These are phyloP conservation scores for Xanthoparmelia taractica DNA, from an alignment of 495 filamentous ascomycete species.

Conservation along the genomic window DNA sequence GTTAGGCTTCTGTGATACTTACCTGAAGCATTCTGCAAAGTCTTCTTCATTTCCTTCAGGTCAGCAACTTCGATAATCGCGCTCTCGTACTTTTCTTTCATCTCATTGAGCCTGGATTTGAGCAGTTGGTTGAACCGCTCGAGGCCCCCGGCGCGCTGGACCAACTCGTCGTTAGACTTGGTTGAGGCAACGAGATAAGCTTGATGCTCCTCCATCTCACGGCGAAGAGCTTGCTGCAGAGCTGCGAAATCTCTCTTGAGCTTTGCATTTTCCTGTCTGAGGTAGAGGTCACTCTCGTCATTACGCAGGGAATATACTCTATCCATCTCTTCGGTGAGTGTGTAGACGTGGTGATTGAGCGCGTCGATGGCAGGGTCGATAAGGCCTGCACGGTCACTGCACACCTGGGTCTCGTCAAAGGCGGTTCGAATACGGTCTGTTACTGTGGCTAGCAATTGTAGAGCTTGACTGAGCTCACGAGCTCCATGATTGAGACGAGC, in stretches of 20 bases:
- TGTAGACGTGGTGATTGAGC: neutral
- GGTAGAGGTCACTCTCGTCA: neutral
- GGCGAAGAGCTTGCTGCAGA: neutral
- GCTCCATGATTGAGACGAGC: neutral
- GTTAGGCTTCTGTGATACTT: neutral
- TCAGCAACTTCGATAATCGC: neutral
- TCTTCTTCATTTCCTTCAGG: neutral
- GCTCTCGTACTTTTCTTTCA: neutral
- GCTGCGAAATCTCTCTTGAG: neutral
- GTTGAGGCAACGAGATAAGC: neutral
- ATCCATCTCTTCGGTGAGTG: neutral
- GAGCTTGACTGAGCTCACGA: neutral
- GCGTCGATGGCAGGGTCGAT: neutral
- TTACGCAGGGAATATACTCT: neutral
- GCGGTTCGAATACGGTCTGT: neutral
- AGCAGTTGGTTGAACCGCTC: neutral
- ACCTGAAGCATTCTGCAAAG: neutral
- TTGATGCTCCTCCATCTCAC: neutral
- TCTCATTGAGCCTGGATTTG: neutral
- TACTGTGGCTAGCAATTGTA: neutral
- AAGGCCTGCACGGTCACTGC: neutral
- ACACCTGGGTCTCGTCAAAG: neutral
- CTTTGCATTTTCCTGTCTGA: neutral
- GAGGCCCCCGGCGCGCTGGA: neutral
- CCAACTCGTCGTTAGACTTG: neutral